Conservation (phyloP, 768 basidiomycete species). For the Pleurotus platypus region DNA sequence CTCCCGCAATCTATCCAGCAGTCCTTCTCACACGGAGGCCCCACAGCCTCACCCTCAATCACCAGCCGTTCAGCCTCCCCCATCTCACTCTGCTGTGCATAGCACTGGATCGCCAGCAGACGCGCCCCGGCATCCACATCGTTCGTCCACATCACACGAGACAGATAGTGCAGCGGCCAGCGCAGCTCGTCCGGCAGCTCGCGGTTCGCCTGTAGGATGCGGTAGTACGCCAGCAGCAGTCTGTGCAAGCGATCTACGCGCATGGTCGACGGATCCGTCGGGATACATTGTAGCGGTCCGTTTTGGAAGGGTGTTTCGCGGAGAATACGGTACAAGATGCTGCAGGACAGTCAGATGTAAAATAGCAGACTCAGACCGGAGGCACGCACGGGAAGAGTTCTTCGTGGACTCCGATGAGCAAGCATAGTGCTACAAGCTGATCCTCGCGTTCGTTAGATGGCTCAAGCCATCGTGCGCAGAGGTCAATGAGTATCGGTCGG, state of each 20-base stretch:
- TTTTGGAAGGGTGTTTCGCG: conserved; percentile 34
- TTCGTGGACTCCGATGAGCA: conserved; percentile 63
- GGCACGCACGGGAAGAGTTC: conserved; percentile 67
- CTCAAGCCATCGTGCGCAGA: conserved; percentile 83
- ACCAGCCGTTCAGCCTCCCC: conserved; percentile 70
- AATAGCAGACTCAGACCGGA: conserved; percentile 9
- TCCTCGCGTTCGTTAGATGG: conserved; percentile 42
- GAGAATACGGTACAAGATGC: conserved; percentile 55
- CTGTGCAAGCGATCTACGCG: conserved; percentile 52
- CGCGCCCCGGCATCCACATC: conserved; percentile 65
- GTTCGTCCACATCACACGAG: conserved; percentile 39
- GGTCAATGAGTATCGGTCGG: conserved; percentile 73
- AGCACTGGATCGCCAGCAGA: conserved; percentile 73
- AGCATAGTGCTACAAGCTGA: conserved; percentile 55
- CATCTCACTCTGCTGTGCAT: conserved; percentile 74
- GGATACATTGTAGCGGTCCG: conserved; percentile 53
- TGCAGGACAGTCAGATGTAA: conserved; percentile 23
- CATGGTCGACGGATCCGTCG: conserved; percentile 24
- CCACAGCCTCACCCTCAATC: conserved; percentile 59
- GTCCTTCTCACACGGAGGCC: conserved; percentile 55
- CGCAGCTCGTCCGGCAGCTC: conserved; percentile 55
- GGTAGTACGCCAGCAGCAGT: conserved; percentile 76
- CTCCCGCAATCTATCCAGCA: conserved; percentile 58
- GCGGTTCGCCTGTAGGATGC: conserved; percentile 73
- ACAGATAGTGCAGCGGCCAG: conserved; percentile 64